Conservation (phyloP, 345 rosid species). For the Boechera divaricarpa region DNA sequence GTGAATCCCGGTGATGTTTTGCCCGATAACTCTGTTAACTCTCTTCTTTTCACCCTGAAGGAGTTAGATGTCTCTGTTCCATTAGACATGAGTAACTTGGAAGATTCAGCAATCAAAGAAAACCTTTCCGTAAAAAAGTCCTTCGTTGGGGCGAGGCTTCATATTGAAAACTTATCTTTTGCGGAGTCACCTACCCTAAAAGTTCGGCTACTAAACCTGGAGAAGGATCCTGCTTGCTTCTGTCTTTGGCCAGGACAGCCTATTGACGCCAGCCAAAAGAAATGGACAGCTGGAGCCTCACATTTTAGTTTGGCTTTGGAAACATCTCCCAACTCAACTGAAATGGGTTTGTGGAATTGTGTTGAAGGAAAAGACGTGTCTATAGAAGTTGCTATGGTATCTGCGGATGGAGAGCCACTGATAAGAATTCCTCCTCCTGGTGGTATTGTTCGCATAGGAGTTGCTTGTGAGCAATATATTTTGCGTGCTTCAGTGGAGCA, state of each 20-base stretch:
- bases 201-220: slow-evolving; percentile 75
- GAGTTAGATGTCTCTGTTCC: slow-evolving; percentile 85
- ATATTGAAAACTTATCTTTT: slow-evolving; percentile 72
- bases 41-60: slow-evolving; percentile 63
- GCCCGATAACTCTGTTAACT: slow-evolving; percentile 81
- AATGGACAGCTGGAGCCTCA: slow-evolving; percentile 78
- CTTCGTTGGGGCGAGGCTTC: slow-evolving; percentile 94
- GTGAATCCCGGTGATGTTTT: slow-evolving; percentile 80
- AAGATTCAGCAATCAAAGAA: slow-evolving; percentile 43
- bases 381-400: slow-evolving; percentile 84
- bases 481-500: slow-evolving; percentile 97
- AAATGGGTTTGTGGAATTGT: slow-evolving; percentile 74
- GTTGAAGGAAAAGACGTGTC: slow-evolving; percentile 75
- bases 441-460: slow-evolving; percentile 85
- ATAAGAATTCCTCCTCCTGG: slow-evolving; percentile 93
- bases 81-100: slow-evolving; percentile 56
- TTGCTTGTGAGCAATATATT: slow-evolving; percentile 83
- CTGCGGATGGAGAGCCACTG: slow-evolving; percentile 92
- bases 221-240: slow-evolving; percentile 98
- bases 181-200: slow-evolving; percentile 85
- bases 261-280: slow-evolving; percentile 93
- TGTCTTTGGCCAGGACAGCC: slow-evolving; percentile 90
- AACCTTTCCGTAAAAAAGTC: slow-evolving; percentile 50
- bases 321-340: slow-evolving; percentile 55
- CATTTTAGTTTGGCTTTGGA: slow-evolving; percentile 77